A percentile compares a stretch with the other conserved stretches of the same genome.
These are phyloP conservation scores for Mycosphaerella sp. DNA, from an alignment of 2,329 filamentous ascomycete genomes.

Conservation along the genomic window DNA sequence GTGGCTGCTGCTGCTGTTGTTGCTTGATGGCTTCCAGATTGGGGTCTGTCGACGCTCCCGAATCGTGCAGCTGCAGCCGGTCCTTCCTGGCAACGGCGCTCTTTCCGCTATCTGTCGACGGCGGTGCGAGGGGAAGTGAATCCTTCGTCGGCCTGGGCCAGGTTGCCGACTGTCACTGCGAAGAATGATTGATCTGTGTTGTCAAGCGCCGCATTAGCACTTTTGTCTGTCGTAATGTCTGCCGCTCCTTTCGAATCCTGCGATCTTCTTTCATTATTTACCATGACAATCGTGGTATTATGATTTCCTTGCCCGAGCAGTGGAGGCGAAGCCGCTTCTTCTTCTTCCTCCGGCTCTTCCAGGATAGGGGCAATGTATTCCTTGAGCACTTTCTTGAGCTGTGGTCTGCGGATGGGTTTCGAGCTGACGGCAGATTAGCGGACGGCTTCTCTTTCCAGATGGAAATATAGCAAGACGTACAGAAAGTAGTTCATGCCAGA, in stretches of 20 bases:
- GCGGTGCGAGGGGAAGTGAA: not conserved
- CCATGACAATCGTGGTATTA: slow-evolving; percentile 17
- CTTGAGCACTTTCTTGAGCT: slow-evolving; percentile 77
- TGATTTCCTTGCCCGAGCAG: slow-evolving; percentile 4
- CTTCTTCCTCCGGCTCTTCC: slow-evolving; percentile 17
- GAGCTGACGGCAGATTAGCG: no score
- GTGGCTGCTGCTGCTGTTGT: not conserved
- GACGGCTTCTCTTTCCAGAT: not conserved
- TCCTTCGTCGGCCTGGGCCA: not conserved
- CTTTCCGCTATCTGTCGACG: not conserved
- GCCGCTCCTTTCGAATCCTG: not conserved
- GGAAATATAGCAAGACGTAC: slow-evolving; percentile 18
- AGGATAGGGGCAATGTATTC: slow-evolving; percentile 53
- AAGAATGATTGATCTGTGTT: slow-evolving; percentile 1
- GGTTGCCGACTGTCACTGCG: not conserved
- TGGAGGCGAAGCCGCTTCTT: slow-evolving; percentile 3
- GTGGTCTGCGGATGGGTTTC: slow-evolving; percentile 69
- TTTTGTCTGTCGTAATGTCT: slow-evolving; percentile 1
- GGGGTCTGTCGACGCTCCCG: not conserved
- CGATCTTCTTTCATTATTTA: slow-evolving; percentile 2
- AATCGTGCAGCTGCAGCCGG: not conserved
- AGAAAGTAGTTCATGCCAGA: slow-evolving; percentile 92
- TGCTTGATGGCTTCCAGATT: not conserved
- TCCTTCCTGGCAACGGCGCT: not conserved
- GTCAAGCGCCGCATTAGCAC: slow-evolving; percentile 1